Base-by-base conservation (phyloP, 1,139 yeast species). In the Magnusiomyces clavatus region DNA sequence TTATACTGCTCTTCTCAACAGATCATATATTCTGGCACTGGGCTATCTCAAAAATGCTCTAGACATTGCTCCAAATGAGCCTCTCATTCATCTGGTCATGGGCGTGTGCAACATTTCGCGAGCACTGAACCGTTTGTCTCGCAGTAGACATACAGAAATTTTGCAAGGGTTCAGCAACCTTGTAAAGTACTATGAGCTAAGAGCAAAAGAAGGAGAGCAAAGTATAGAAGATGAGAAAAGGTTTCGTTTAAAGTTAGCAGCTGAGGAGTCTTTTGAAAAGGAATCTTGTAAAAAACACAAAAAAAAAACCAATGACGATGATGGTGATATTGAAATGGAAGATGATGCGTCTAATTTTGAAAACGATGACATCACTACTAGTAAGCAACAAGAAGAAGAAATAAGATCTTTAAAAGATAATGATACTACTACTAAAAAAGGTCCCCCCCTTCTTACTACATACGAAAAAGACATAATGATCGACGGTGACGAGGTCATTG, bases 21-120 rank as follows among this genome's bases (percentile, higher is more conserved):
- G 42, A 10, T 16, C 47, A 13, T 44, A 35, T 35, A 16, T 39
- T 11, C 13, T 12, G 35, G 47, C 47, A 10, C 29, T 44, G 24
- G 47, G 65, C 11, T 72, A 79, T 83, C 59, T 81, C 79, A 41
- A 86, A 80, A 68, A 80, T 71, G 67, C 74, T 1, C 58, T 60
- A 46, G 61, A 61, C 16, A 49, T 64, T 40, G 63, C 67, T 11
- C 82, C 83, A 46, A 71, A 78, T 47, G 96, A 92, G 58, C 95
- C 97, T 0, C 79, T 87, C 73, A 72, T 92, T 1, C 77, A 89
- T 57, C 72, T 92, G 39, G 69, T 86, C 29, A 72, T 87, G 50
- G 97, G 94, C 0, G 69, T 92, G 43, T 81, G 90, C 0, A 92
- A 90, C 67, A 72, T 89, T n/a, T 96, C 90, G 61, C 76, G 98